Conservation (phyloP, 2,329 filamentous ascomycete genomes). For the Penicillium sclerotiorum region DNA sequence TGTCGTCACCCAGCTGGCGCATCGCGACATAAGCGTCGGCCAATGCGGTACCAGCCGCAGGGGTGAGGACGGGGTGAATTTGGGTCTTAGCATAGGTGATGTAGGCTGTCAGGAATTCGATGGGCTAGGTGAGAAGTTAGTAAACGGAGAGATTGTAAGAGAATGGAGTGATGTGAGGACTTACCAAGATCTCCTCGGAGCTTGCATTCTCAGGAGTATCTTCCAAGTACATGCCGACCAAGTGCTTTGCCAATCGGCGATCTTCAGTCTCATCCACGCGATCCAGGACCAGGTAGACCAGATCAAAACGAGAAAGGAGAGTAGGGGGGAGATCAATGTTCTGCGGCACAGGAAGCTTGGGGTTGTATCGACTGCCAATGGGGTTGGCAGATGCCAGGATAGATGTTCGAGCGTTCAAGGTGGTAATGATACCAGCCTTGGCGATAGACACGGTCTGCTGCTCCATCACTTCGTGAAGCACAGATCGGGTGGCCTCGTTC, state of each 20-base stretch:
- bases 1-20: slow-evolving; percentile 87
- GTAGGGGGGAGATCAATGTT: slow-evolving; percentile 98
- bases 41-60: slow-evolving; percentile 79
- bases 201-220: slow-evolving; percentile 85
- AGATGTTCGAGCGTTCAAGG: slow-evolving; percentile 90
- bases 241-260: slow-evolving; percentile 83
- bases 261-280: slow-evolving; percentile 89
- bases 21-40: slow-evolving; percentile 89
- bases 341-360: slow-evolving; percentile 90
- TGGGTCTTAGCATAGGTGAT: slow-evolving; percentile 93
- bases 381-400: slow-evolving; percentile 97
- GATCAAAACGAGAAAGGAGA: slow-evolving; percentile 89
- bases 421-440: slow-evolving; percentile 79
- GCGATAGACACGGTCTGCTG: slow-evolving; percentile 78
- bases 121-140: slow-evolving; percentile 58
- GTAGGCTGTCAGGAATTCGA: slow-evolving; percentile 95
- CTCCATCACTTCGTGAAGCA: slow-evolving; percentile 80
- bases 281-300: slow-evolving; percentile 95
- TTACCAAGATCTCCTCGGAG: slow-evolving; percentile 76
- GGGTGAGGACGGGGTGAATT: slow-evolving; percentile 79
- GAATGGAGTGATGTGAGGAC: slow-evolving; percentile 36
- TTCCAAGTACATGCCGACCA: slow-evolving; percentile 95
- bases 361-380: slow-evolving; percentile 97
- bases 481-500: slow-evolving; percentile 72
- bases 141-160: background rate